Evolutionary conservation across 1,284 basidiomycete genomes (phyloP).

Genomic region (Puccinia triticina): DNA sequence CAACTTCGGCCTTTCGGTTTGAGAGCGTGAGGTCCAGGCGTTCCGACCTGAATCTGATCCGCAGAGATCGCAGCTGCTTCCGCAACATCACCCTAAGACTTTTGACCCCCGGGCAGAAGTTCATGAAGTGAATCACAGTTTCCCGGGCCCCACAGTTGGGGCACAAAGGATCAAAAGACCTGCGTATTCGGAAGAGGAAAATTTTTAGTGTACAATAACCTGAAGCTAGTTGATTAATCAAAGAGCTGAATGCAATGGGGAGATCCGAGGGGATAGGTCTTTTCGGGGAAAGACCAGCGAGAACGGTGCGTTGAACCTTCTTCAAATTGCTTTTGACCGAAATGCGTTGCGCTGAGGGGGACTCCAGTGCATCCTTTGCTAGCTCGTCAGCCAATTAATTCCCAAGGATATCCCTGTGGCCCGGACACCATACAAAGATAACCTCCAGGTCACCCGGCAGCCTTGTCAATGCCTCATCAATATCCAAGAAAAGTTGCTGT

Average conservation of each 20-base stretch:
- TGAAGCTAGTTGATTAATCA: no score
- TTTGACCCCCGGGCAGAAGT: not conserved
- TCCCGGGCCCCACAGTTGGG: no score
- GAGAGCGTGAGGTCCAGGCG: not conserved
- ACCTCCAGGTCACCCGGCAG: no score
- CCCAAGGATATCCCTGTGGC: no score
- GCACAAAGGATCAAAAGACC: not conserved
- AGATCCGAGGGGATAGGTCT: not conserved
- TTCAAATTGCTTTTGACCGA: no score
- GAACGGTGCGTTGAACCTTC: not conserved
- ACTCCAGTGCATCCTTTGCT: no score
- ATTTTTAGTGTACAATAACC: not conserved
- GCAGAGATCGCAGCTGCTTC: not conserved
- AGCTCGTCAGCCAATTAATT: no score
- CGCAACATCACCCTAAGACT: not conserved
- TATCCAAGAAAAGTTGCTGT: not conserved
- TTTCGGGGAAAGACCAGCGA: not conserved
- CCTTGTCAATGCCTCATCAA: not conserved
- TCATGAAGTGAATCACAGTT: not conserved
- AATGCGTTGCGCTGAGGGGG: no score
- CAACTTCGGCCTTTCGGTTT: not conserved
- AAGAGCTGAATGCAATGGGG: not conserved
- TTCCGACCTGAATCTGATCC: not conserved
- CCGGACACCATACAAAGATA: no score
- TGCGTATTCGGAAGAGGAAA: not conserved